Evolutionary conservation across 352 stramenopile genomes (phyloP).

Genomic region (Pythium aphanidermatum): DNA sequence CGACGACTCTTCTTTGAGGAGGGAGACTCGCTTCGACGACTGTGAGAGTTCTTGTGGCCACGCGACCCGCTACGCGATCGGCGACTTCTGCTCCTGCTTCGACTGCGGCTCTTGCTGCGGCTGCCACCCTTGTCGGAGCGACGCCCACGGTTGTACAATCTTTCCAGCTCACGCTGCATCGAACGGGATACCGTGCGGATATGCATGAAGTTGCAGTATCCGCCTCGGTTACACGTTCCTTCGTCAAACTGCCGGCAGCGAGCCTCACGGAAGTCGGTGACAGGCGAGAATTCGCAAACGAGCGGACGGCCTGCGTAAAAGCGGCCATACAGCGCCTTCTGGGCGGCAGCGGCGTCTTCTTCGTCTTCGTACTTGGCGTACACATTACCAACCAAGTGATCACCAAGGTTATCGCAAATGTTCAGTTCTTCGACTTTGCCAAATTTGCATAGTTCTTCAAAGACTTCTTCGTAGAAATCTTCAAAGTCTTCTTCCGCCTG

Average conservation of each 20-base stretch:
- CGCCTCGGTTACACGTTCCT: constrained; percentile 94
- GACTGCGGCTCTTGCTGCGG: constrained; percentile 27
- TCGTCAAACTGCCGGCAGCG: constrained; percentile 98
- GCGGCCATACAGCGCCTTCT: constrained; percentile 95
- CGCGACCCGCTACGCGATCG: constrained; percentile 30
- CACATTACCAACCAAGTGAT: constrained; percentile 99
- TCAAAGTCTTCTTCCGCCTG: constrained; percentile 96
- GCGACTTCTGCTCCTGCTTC: constrained; percentile 30
- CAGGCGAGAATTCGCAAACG: constrained; percentile 97
- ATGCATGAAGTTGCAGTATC: constrained; percentile 99
- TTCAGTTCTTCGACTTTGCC: constrained; percentile 98
- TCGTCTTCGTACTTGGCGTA: constrained; percentile 99
- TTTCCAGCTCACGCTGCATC: constrained; percentile 84
- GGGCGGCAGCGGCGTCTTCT: constrained; percentile 94
- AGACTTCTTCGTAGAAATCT: constrained; percentile 97
- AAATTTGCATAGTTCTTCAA: constrained; percentile 98
- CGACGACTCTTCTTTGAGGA: constrained; percentile 19
- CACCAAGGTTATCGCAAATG: constrained; percentile 99
- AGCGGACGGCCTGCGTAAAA: constrained; percentile 97
- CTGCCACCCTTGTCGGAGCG: constrained; percentile 47
- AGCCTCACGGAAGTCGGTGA: constrained; percentile 98
- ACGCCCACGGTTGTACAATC: constrained; percentile 70
- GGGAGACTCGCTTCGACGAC: too few relatives aligned
- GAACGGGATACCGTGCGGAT: constrained; percentile 87
- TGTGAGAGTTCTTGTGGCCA: constrained; percentile 27